These are phyloP conservation scores for Cryptococcus sp. DNA, from an alignment of 1,284 basidiomycete species.

Conservation along the genomic window DNA sequence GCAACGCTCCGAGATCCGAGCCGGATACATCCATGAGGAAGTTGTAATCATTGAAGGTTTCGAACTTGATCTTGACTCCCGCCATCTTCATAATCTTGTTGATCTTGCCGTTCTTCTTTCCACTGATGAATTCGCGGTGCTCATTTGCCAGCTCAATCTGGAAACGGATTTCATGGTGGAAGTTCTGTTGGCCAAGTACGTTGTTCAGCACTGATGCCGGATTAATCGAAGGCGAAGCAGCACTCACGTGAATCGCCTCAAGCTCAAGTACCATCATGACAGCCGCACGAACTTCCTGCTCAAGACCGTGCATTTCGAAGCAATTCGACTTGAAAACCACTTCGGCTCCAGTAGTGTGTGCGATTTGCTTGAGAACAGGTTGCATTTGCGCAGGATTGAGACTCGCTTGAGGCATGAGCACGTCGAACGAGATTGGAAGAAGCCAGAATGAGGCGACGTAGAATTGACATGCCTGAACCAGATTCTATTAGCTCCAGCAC, in stretches of 20 bases:
- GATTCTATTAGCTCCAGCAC: slow-evolving; percentile 7
- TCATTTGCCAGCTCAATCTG: slow-evolving; percentile 98
- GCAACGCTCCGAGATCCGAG: slow-evolving; percentile 75
- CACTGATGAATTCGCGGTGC: slow-evolving; percentile 96
- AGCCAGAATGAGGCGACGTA: slow-evolving; percentile 97
- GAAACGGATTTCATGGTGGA: slow-evolving; percentile 97
- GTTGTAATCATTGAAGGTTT: slow-evolving; percentile 97
- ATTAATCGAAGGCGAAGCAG: not conserved
- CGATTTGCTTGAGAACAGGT: slow-evolving; percentile 81
- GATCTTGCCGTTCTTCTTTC: slow-evolving; percentile 98
- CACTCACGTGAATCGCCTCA: slow-evolving; percentile 78
- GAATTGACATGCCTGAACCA: slow-evolving; percentile 80
- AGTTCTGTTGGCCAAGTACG: slow-evolving; percentile 59
- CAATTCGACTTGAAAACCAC: slow-evolving; percentile 96
- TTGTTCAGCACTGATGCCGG: not conserved
- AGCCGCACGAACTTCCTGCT: slow-evolving; percentile 84
- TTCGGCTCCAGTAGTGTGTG: slow-evolving; percentile 84
- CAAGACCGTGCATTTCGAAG: slow-evolving; percentile 96
- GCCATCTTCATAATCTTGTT: slow-evolving; percentile 98
- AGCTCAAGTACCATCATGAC: slow-evolving; percentile 85
- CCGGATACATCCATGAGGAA: slow-evolving; percentile 94
- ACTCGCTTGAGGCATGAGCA: slow-evolving; percentile 71
- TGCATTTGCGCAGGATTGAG: slow-evolving; percentile 83
- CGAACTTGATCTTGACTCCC: slow-evolving; percentile 97
- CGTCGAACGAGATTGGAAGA: slow-evolving; percentile 88